Conservation (phyloP, 441 rosid species). For the Eruca vesicaria region DNA sequence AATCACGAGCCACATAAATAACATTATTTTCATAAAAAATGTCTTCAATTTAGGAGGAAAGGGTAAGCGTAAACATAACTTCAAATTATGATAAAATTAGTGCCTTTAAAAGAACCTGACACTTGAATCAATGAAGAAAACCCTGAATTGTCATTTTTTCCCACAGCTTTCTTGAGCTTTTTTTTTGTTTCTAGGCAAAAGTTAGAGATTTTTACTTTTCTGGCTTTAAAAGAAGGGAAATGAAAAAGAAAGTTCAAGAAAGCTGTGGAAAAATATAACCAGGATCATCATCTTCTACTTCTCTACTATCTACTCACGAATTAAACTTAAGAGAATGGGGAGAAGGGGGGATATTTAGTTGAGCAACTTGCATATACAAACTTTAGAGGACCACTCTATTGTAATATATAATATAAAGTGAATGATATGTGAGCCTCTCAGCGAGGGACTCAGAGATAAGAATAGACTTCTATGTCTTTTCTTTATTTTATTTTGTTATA, state of each 20-base stretch:
- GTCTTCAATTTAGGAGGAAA: neutral
- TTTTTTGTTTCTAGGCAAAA: constrained; percentile 9
- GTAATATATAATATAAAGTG: constrained; percentile 17
- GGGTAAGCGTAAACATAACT: constrained; percentile 17
- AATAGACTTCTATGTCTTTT: constrained; percentile 18
- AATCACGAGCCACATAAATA: neutral
- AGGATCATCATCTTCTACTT: constrained; percentile 30
- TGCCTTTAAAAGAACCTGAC: neutral
- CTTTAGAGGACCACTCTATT: constrained; percentile 30
- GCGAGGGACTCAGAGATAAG: constrained; percentile 30
- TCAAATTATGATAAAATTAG: neutral
- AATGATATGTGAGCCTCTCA: constrained; percentile 32
- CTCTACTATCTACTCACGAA: neutral
- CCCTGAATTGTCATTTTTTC: constrained; percentile 37
- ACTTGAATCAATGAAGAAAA: constrained; percentile 1
- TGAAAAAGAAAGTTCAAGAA: constrained; percentile 36
- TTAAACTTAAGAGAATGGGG: neutral
- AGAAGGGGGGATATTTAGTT: neutral
- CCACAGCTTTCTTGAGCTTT: constrained; percentile 39
- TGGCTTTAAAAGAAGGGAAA: neutral
- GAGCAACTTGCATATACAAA: constrained; percentile 19
- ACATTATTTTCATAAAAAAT: neutral
- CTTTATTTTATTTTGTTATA: neutral
- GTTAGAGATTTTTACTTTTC: neutral
- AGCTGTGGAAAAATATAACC: constrained; percentile 39